Evolutionary conservation across 306 rosid species (phyloP), one percentile per base, ranked within the genome.

Genomic region (Hylodesmum podocarpum): DNA sequence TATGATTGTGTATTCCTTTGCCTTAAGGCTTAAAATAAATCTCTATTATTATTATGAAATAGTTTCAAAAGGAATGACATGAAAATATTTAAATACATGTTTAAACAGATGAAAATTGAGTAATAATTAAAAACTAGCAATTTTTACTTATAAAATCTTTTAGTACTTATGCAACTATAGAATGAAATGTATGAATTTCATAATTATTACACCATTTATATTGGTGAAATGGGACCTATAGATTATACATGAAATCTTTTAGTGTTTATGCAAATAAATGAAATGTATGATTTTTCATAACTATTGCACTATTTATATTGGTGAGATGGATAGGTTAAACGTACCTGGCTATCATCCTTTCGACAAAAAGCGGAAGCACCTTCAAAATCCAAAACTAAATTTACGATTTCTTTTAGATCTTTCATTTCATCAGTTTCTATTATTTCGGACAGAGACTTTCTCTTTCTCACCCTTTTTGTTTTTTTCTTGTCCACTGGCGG

Each of bases 391-490:
- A 79, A 47, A 72, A 89, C 39, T 72, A 83, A 76, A 53, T 82
- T 77, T 58, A 86, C 81, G 73, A 86, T 74, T 66, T 72, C 82
- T 84, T 72, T 53, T 70, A 91, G 53, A 33, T 71, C 78, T 28
- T 88, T 83, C 44, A 44, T 28, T 62, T 71, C 87, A 28, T 84
- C 83, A n/a, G n/a, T n/a, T n/a, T n/a, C n/a, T n/a, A n/a, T n/a
- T n/a, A n/a, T n/a, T n/a, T n/a, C n/a, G n/a, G n/a, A n/a, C n/a
- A n/a, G n/a, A n/a, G n/a, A n/a, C 83, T 88, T 91, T 79, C 95
- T 91, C 88, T 91, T 93, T 76, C 98, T 86, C 82, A 74, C 85
- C 67, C 96, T 95, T 78, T 95, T 87, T 54, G 82, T 80, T 76
- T 82, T 89, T 83, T 73, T 87, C 18, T 82, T 29, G 55, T 78